A percentile compares a stretch with the other conserved stretches of the same genome.
phyloP scores from a whole-genome alignment of 805 yeast genomes.

The Candida namnaoensis region DNA sequence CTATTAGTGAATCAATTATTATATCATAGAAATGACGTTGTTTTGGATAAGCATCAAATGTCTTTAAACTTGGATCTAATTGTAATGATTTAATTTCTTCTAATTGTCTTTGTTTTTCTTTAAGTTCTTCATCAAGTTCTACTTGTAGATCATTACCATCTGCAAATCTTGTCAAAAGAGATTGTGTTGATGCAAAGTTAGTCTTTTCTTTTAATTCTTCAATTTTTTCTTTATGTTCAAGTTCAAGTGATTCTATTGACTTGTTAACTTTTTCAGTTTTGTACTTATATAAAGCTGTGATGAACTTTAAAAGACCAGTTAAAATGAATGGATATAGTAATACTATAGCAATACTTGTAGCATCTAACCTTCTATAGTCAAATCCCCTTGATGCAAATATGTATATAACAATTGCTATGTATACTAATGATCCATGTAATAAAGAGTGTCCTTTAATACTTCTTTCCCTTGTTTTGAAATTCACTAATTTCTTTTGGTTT shows the following conservation, averaged over 20 bases:
- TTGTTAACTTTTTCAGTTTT: slow-evolving; percentile 4
- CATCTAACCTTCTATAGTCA: background rate
- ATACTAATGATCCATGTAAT: slow-evolving; percentile 6
- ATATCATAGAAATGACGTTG: slow-evolving; percentile 30
- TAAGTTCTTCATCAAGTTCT: slow-evolving; percentile 33
- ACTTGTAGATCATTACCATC: slow-evolving; percentile 41
- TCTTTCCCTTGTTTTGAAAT: slow-evolving; percentile 4
- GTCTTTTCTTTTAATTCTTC: slow-evolving; percentile 66
- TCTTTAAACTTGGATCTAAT: slow-evolving; percentile 13
- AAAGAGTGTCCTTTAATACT: slow-evolving; percentile 1
- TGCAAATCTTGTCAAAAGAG: slow-evolving; percentile 57
- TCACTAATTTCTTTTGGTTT: slow-evolving; percentile 17
- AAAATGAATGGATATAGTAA: slow-evolving; percentile 3
- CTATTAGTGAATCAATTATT: slow-evolving; percentile 35
- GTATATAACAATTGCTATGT: background rate
- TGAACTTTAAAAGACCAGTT: background rate
- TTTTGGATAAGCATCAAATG: background rate
- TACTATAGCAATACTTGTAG: background rate
- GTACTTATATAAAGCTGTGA: background rate
- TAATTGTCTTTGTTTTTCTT: slow-evolving; percentile 27
- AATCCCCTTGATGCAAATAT: background rate
- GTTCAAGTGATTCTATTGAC: slow-evolving; percentile 24
- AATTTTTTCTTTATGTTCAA: slow-evolving; percentile 43
- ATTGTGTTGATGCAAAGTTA: slow-evolving; percentile 66
- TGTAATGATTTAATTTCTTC: slow-evolving; percentile 26